A percentile compares a stretch with the other conserved stretches of the same genome.
Conservation (phyloP, 2,329 filamentous ascomycete species). For the Colletotrichum sp. region DNA sequence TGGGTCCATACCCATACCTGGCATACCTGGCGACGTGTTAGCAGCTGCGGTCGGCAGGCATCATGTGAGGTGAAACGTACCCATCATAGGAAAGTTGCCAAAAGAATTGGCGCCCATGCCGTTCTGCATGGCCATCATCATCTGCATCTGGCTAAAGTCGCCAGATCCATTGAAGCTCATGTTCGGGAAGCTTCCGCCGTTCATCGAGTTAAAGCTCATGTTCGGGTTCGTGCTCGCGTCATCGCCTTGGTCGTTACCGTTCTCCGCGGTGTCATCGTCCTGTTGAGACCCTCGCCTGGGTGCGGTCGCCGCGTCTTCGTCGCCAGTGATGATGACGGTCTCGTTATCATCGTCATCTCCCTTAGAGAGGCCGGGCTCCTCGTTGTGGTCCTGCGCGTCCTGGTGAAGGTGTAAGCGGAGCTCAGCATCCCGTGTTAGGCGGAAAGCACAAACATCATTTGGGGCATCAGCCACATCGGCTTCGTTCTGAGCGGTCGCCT, state of each 20-base stretch:
- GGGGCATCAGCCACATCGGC: neutral
- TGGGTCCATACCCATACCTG: slow-evolving; percentile 84
- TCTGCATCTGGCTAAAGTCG: slow-evolving; percentile 79
- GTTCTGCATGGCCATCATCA: slow-evolving; percentile 80
- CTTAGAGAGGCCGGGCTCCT: slow-evolving; percentile 3
- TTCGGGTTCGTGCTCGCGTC: slow-evolving; percentile 30
- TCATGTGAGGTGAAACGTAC: slow-evolving; percentile 58
- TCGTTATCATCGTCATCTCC: slow-evolving; percentile 17
- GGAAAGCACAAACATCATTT: neutral
- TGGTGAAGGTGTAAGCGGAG: neutral
- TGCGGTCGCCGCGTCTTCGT: slow-evolving; percentile 9
- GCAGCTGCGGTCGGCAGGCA: slow-evolving; percentile 16
- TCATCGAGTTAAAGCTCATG: slow-evolving; percentile 42
- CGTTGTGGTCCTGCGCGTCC: neutral
- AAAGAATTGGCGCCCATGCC: slow-evolving; percentile 63
- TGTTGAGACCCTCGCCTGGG: neutral
- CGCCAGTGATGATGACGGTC: slow-evolving; percentile 16
- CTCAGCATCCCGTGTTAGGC: neutral
- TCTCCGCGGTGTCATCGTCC: slow-evolving; percentile 20
- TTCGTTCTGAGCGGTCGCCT: neutral
- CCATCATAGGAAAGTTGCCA: slow-evolving; percentile 79
- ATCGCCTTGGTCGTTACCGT: slow-evolving; percentile 25
- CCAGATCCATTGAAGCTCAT: slow-evolving; percentile 64
- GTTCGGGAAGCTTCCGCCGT: slow-evolving; percentile 54
- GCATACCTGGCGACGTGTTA: slow-evolving; percentile 65